phyloP scores from a whole-genome alignment of 2,329 filamentous ascomycete species.

The Acrodontium crateriforme region DNA sequence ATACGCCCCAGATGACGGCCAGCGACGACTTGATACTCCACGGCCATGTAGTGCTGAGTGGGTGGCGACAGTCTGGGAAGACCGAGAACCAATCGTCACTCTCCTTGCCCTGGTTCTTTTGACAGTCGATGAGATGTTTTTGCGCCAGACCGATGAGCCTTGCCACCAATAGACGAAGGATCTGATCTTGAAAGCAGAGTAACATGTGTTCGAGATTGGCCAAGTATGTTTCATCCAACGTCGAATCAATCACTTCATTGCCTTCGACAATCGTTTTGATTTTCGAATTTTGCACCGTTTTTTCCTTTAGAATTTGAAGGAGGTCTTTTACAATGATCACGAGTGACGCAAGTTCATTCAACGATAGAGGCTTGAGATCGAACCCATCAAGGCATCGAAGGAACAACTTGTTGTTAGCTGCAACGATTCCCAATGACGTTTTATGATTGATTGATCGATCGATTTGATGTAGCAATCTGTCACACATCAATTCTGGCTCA shows the following conservation, averaged over 20 bases:
- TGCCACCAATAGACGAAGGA: slow-evolving; percentile 16
- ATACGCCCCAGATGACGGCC: slow-evolving; percentile 24
- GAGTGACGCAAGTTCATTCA: slow-evolving; percentile 17
- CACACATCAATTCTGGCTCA: background rate
- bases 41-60: slow-evolving; percentile 25
- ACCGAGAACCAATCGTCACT: slow-evolving; percentile 19
- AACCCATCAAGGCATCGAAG: slow-evolving; percentile 21
- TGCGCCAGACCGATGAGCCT: slow-evolving; percentile 8
- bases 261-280: slow-evolving; percentile 14
- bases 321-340: slow-evolving; percentile 21
- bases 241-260: slow-evolving; percentile 13
- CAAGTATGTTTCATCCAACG: slow-evolving; percentile 21
- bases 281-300: slow-evolving; percentile 2
- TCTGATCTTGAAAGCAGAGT: slow-evolving; percentile 23
- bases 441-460: slow-evolving; percentile 6
- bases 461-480: slow-evolving; percentile 6
- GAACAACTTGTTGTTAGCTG: slow-evolving; percentile 21
- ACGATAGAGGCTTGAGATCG: slow-evolving; percentile 17
- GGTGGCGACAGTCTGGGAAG: slow-evolving; percentile 19
- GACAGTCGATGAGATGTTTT: slow-evolving; percentile 11
- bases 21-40: slow-evolving; percentile 24
- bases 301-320: slow-evolving; percentile 18
- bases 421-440: slow-evolving; percentile 18
- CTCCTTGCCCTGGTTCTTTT: slow-evolving; percentile 10
- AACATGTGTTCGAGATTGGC: slow-evolving; percentile 33